These are phyloP conservation scores for Syzygium grande DNA, from an alignment of 345 rosid genomes.

Conservation along the genomic window DNA sequence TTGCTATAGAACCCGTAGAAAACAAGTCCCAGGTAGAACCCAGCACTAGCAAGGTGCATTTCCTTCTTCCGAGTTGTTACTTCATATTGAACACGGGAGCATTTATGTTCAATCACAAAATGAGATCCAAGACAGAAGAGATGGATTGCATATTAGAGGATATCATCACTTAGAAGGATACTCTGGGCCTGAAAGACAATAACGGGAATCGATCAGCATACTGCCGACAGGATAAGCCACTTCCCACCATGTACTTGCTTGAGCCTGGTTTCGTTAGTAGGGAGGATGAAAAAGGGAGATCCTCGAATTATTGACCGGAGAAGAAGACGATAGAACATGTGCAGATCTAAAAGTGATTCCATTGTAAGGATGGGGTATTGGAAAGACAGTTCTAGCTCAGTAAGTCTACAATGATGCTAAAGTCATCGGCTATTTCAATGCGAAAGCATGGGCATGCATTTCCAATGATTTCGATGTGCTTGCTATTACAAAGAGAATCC, in stretches of 20 bases:
- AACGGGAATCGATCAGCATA: fast-evolving
- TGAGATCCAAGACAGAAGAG: background rate
- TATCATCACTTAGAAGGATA: background rate
- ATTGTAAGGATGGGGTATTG: background rate
- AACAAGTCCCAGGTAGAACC: background rate
- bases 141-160: background rate
- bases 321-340: background rate
- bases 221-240: fast-evolving
- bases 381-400: fast-evolving
- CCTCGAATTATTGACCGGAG: background rate
- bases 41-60: background rate
- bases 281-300: background rate
- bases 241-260: fast-evolving
- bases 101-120: background rate
- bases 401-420: background rate
- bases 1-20: fast-evolving
- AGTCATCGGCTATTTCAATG: background rate
- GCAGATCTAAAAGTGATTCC: background rate
- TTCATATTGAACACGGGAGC: fast-evolving
- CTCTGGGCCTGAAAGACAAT: fast-evolving
- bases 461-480: background rate
- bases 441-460: background rate
- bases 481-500: background rate
- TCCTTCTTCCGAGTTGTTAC: background rate
- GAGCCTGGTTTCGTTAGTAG: background rate